Conservation (phyloP, 2,329 filamentous ascomycete species). For the Fusarium sp. region DNA sequence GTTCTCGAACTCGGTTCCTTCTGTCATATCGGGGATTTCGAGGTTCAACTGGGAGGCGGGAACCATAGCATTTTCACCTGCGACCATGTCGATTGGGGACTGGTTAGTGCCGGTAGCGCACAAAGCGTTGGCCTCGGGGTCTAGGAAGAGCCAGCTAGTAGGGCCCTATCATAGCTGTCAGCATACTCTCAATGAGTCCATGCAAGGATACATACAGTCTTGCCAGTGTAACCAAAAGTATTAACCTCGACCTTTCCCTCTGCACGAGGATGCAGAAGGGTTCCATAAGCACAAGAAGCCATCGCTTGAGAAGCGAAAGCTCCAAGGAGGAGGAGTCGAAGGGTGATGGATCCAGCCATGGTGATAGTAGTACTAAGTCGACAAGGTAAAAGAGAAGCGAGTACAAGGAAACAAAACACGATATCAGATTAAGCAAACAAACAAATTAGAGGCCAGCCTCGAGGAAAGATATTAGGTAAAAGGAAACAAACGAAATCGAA, state of each 20-base stretch:
- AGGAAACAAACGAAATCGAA: conserved; percentile 22
- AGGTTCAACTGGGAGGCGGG: conserved; percentile 50
- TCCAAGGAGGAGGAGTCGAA: conserved; percentile 21
- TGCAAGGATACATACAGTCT: background rate
- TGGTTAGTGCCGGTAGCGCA: conserved; percentile 63
- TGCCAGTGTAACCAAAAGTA: conserved; percentile 50
- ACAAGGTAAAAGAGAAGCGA: background rate
- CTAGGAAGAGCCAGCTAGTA: conserved; percentile 63
- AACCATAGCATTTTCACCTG: conserved; percentile 43
- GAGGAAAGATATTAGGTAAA: background rate
- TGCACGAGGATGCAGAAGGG: conserved; percentile 49
- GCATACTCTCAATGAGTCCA: background rate
- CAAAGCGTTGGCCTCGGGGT: conserved; percentile 54
- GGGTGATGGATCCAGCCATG: conserved; percentile 30
- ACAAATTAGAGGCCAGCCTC: conserved; percentile 28
- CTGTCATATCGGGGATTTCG: conserved; percentile 52
- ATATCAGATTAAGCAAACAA: conserved; percentile 2
- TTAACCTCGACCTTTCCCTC: conserved; percentile 49
- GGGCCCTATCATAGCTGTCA: conserved; percentile 53
- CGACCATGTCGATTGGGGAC: conserved; percentile 66
- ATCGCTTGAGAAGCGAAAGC: conserved; percentile 33
- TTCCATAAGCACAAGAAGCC: conserved; percentile 57
- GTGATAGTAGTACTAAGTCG: background rate
- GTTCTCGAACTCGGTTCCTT: conserved; percentile 61
- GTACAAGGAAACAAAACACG: conserved; percentile 9